Percentiles rank a stretch among this genome's conserved stretches.
Conservation (phyloP, 495 filamentous ascomycete species). For the Aspergillus bridgeri region DNA sequence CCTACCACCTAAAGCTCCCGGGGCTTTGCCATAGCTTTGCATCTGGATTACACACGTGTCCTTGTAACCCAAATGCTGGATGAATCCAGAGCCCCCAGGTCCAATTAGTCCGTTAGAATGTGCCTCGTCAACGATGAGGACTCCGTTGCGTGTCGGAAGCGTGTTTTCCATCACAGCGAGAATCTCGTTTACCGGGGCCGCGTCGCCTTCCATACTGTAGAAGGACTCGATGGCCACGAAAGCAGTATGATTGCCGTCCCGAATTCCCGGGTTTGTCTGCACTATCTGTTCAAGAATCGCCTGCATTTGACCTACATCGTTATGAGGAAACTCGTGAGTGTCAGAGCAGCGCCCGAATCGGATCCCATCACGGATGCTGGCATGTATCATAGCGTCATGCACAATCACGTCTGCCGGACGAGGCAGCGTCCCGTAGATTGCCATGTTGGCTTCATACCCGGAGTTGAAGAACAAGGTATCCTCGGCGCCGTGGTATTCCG, state of each 20-base stretch:
- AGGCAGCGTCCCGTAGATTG: background rate
- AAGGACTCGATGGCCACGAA: conserved; percentile 6
- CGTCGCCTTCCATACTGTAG: conserved; percentile 8
- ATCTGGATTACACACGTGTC: background rate
- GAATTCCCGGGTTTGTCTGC: background rate
- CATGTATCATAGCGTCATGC: conserved; percentile 4
- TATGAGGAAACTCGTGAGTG: background rate
- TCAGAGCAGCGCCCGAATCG: background rate
- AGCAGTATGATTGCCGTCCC: background rate
- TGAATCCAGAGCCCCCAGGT: background rate
- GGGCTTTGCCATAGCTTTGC: conserved; percentile 2
- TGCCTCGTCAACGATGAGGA: conserved; percentile 3
- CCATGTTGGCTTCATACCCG: conserved; percentile 6
- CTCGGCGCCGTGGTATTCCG: background rate
- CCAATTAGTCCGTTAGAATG: conserved; percentile 5
- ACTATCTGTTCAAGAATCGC: background rate
- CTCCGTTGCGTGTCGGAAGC: background rate
- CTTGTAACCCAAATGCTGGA: background rate
- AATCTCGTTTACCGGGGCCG: conserved; percentile 1
- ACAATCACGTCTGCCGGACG: conserved; percentile 2
- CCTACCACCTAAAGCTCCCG: conserved; percentile 1
- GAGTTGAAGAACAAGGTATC: conserved; percentile 1
- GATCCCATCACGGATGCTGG: conserved; percentile 5
- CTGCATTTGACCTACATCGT: background rate
- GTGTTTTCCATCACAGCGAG: background rate